Conservation (phyloP, 164 flowering plant species). For the Pachysandra terminalis region DNA sequence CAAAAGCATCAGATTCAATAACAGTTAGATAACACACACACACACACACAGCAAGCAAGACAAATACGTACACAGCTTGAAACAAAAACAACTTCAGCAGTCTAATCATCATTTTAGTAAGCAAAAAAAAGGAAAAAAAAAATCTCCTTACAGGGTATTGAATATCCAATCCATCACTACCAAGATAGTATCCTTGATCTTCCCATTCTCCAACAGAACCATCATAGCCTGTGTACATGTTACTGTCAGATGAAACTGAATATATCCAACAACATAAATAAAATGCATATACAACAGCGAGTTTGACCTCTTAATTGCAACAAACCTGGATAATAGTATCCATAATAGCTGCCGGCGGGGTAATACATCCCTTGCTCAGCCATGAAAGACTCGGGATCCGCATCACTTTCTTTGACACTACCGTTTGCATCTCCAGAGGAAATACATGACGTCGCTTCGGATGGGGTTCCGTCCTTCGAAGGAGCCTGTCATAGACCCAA, state of each 20-base stretch:
- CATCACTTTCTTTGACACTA: constrained; percentile 34
- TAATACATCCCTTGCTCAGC: constrained; percentile 32
- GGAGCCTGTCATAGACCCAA: constrained; percentile 17
- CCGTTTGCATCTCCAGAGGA: constrained; percentile 40
- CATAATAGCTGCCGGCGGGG: constrained; percentile 32
- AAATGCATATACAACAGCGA: not conserved
- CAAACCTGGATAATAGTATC: constrained; percentile 57
- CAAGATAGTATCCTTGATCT: constrained; percentile 36
- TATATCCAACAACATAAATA: not conserved
- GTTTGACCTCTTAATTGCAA: not conserved
- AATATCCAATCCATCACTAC: constrained; percentile 35
- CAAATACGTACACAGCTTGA: not conserved
- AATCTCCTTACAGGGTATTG: constrained; percentile 49
- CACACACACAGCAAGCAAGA: not conserved
- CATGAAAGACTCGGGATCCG: constrained; percentile 30
- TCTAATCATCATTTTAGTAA: not conserved
- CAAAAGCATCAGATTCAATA: not conserved
- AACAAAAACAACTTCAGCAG: not conserved
- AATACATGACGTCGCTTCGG: constrained; percentile 40
- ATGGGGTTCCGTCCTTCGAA: constrained; percentile 33
- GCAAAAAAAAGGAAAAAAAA: too few relatives aligned
- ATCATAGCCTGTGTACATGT: constrained; percentile 38
- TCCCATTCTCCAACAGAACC: constrained; percentile 33
- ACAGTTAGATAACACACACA: not conserved
- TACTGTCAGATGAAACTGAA: constrained; percentile 10